Percentiles rank a stretch among this genome's conserved stretches.
phyloP scores from a whole-genome alignment of 352 stramenopile species.

The Phytophthora europaea region DNA sequence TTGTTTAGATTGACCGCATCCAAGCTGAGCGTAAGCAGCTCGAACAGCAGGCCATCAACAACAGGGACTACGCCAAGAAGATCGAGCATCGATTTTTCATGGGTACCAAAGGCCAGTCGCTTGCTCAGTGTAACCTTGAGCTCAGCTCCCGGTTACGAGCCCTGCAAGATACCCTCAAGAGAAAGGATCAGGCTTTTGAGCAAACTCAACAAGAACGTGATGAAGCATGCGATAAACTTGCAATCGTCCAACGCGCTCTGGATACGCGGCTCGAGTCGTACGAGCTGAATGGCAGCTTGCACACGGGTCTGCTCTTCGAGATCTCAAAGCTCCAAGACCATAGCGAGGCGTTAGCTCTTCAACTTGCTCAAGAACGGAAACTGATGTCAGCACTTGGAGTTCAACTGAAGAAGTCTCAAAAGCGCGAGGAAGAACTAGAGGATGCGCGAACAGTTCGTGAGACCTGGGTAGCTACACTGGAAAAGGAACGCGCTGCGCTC shows the following conservation, averaged over 20 bases:
- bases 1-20: conserved; percentile 71
- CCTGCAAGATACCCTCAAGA: conserved; percentile 45
- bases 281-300: conserved; percentile 72
- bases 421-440: conserved; percentile 56
- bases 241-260: conserved; percentile 77
- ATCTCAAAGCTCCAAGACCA: conserved; percentile 81
- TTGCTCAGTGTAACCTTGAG: conserved; percentile 76
- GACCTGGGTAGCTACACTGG: conserved; percentile 58
- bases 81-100: conserved; percentile 89
- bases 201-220: conserved; percentile 44
- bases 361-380: conserved; percentile 69
- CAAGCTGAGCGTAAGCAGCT: conserved; percentile 79
- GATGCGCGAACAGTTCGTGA: conserved; percentile 65
- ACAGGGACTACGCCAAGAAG: conserved; percentile 87
- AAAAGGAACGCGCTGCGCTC: conserved; percentile 57
- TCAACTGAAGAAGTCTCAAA: conserved; percentile 39
- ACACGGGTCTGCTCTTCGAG: conserved; percentile 82
- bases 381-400: conserved; percentile 41
- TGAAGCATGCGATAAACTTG: conserved; percentile 61
- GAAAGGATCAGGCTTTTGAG: conserved; percentile 35
- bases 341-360: conserved; percentile 63
- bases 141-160: conserved; percentile 52
- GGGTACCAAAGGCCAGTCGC: conserved; percentile 69
- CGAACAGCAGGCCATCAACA: conserved; percentile 85
- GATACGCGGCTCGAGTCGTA: conserved; percentile 76